phyloP scores from a whole-genome alignment of 495 filamentous ascomycete species.

The Aspergillus coremiiformis region DNA sequence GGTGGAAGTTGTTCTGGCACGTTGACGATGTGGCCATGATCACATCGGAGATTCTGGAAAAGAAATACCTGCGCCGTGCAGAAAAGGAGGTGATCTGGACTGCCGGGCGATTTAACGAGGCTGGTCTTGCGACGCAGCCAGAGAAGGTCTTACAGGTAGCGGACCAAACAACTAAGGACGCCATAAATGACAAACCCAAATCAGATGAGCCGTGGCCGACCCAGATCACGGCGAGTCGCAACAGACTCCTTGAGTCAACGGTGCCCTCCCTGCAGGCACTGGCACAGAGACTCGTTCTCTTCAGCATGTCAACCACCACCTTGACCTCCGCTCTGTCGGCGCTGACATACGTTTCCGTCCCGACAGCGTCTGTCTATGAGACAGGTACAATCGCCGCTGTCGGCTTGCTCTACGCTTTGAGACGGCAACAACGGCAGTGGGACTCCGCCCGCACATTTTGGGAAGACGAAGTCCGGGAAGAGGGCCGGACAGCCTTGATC shows the following conservation, averaged over 20 bases:
- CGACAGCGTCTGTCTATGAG: constrained; percentile 57
- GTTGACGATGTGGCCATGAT: constrained; percentile 86
- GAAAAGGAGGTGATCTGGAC: constrained; percentile 73
- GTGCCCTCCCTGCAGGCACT: constrained; percentile 72
- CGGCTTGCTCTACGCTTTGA: constrained; percentile 64
- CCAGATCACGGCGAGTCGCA: constrained; percentile 44
- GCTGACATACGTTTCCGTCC: constrained; percentile 59
- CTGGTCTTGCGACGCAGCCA: constrained; percentile 37
- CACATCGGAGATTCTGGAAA: constrained; percentile 64
- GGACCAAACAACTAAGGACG: not conserved
- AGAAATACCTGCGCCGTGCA: constrained; percentile 63
- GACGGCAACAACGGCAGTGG: constrained; percentile 74
- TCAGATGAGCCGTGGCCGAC: constrained; percentile 28
- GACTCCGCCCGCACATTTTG: constrained; percentile 60
- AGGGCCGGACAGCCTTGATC: constrained; percentile 65
- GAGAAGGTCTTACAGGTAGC: not conserved
- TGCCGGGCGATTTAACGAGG: constrained; percentile 70
- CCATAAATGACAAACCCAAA: not conserved
- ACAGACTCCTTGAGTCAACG: constrained; percentile 49
- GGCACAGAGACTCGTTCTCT: constrained; percentile 69
- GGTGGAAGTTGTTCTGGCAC: constrained; percentile 95
- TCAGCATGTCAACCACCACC: constrained; percentile 60
- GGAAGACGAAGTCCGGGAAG: constrained; percentile 71
- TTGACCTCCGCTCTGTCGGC: constrained; percentile 56
- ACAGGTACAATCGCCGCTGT: constrained; percentile 72